These are phyloP conservation scores for Fusarium hostae DNA, from an alignment of 2,329 filamentous ascomycete species.

Conservation along the genomic window DNA sequence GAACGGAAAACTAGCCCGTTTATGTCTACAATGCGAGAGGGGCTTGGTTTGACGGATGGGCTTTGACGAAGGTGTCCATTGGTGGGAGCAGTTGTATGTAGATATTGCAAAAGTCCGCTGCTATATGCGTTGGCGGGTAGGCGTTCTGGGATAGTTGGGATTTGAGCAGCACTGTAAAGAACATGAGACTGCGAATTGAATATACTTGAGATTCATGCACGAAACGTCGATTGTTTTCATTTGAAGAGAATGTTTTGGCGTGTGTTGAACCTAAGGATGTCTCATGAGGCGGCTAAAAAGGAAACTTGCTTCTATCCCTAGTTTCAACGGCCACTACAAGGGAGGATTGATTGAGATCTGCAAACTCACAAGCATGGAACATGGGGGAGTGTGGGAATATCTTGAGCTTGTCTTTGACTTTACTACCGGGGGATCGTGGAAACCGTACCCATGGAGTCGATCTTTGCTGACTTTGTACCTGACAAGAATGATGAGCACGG, in stretches of 20 bases:
- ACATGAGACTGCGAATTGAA: conserved; percentile 14
- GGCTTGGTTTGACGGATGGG: conserved; percentile 24
- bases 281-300: conserved; percentile 17
- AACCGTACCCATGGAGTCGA: conserved; percentile 7
- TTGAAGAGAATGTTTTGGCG: conserved; percentile 8
- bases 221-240: background rate
- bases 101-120: conserved; percentile 39
- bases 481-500: conserved; percentile 14
- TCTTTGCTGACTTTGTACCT: conserved; percentile 20
- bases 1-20: conserved; percentile 24
- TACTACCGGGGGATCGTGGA: conserved; percentile 3
- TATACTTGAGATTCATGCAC: background rate
- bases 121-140: conserved; percentile 40
- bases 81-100: conserved; percentile 28
- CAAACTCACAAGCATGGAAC: conserved; percentile 9
- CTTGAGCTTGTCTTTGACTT: conserved; percentile 7
- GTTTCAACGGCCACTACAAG: conserved; percentile 26
- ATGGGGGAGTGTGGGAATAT: background rate
- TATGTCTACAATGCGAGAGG: background rate
- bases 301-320: conserved; percentile 1
- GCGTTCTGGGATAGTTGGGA: conserved; percentile 44
- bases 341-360: conserved; percentile 39
- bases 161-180: conserved; percentile 34
- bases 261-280: background rate
- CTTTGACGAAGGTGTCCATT: conserved; percentile 4